Evolutionary conservation across 2,329 filamentous ascomycete species (phyloP).

Genomic region (Claviceps quebecensis): DNA sequence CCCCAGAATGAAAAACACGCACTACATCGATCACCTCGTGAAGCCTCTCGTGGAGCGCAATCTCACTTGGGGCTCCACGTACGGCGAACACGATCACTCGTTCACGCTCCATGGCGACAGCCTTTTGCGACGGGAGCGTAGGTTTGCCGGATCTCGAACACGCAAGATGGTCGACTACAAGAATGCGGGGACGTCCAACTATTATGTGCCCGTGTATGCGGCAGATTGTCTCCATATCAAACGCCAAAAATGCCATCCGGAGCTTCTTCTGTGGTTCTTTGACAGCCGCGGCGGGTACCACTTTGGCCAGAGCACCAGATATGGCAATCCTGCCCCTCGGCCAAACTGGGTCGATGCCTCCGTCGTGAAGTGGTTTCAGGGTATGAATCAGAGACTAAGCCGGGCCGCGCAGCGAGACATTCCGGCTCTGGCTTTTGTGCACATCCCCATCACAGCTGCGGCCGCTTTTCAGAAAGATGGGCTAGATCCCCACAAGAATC

Average conservation of each 20-base stretch:
- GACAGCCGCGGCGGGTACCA: slow-evolving; percentile 46
- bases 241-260: slow-evolving; percentile 11
- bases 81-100: slow-evolving; percentile 56
- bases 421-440: slow-evolving; percentile 33
- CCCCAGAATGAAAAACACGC: slow-evolving; percentile 34
- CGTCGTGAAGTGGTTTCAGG: slow-evolving; percentile 31
- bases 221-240: slow-evolving; percentile 16
- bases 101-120: slow-evolving; percentile 37
- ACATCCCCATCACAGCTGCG: slow-evolving; percentile 31
- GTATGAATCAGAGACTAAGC: slow-evolving; percentile 17
- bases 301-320: slow-evolving; percentile 24
- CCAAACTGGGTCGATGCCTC: slow-evolving; percentile 30
- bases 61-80: slow-evolving; percentile 51
- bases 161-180: slow-evolving; percentile 22
- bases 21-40: slow-evolving; percentile 45
- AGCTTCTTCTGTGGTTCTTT: slow-evolving; percentile 55
- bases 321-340: slow-evolving; percentile 16
- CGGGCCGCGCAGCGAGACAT: slow-evolving; percentile 20
- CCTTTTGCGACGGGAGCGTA: slow-evolving; percentile 25
- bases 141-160: slow-evolving; percentile 25
- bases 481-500: slow-evolving; percentile 22
- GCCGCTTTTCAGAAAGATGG: slow-evolving; percentile 18
- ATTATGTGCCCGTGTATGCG: slow-evolving; percentile 30
- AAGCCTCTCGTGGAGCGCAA: slow-evolving; percentile 39
- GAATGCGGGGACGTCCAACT: slow-evolving; percentile 29